phyloP scores from a whole-genome alignment of 116 monocot species.

The Cymodocea nodosa region DNA sequence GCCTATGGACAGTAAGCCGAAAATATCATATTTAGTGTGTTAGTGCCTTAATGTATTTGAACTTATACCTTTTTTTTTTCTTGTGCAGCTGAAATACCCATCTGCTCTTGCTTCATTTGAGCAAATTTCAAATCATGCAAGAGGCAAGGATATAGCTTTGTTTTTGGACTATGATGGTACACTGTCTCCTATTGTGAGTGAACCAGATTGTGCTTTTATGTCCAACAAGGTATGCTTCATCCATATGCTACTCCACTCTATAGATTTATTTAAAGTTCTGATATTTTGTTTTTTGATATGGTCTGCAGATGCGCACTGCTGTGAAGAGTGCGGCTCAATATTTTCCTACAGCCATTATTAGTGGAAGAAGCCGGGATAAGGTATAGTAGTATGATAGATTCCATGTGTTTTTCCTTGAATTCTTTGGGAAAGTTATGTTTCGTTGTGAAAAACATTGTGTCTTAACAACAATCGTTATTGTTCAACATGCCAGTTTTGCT shows the following conservation, averaged over 20 bases:
- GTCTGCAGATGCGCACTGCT: slow-evolving; percentile 63
- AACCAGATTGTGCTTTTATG: slow-evolving; percentile 70
- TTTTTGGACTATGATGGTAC: slow-evolving; percentile 86
- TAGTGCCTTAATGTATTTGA: not conserved
- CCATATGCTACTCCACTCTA: not conserved
- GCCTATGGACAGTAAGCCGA: slow-evolving; percentile 42
- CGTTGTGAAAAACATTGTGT: not conserved
- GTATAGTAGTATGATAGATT: slow-evolving; percentile 14
- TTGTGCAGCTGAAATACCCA: slow-evolving; percentile 38
- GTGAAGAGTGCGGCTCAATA: slow-evolving; percentile 54
- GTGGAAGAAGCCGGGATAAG: slow-evolving; percentile 94
- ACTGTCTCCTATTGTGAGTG: slow-evolving; percentile 66
- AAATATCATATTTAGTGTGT: no score
- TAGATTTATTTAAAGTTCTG: not conserved
- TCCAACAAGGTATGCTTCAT: slow-evolving; percentile 31
- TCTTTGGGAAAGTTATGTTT: not conserved
- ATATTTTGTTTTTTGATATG: not conserved
- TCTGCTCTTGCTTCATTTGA: slow-evolving; percentile 56
- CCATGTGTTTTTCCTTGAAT: not conserved
- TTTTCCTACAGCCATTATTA: slow-evolving; percentile 92
- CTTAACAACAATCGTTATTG: not conserved
- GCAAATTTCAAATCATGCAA: slow-evolving; percentile 30
- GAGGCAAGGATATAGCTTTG: slow-evolving; percentile 43
- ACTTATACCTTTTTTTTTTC: not conserved
- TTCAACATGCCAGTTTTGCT: not conserved